These are phyloP conservation scores for Trifolium pratense DNA, from an alignment of 306 rosid genomes.

Conservation along the genomic window DNA sequence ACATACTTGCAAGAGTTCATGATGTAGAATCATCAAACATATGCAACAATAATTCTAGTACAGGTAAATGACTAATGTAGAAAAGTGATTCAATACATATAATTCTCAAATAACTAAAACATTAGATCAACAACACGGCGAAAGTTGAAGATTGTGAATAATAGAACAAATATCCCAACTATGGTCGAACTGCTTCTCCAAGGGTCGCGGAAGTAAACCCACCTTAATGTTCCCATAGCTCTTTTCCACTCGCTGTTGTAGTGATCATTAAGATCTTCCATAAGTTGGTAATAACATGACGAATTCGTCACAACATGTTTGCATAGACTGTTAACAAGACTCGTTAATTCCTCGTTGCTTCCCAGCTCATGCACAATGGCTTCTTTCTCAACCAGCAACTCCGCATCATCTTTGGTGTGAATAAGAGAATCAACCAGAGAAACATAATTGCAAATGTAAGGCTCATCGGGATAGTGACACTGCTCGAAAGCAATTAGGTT, in stretches of 20 bases:
- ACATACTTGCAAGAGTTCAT: background rate
- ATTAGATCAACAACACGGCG: constrained; percentile 20
- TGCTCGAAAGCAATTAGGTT: constrained; percentile 64
- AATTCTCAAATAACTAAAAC: constrained; percentile 16
- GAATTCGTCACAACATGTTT: constrained; percentile 43
- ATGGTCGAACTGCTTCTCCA: constrained; percentile 54
- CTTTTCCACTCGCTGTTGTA: constrained; percentile 50
- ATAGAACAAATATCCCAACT: constrained; percentile 44
- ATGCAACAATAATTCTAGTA: constrained; percentile 44
- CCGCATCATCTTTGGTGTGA: constrained; percentile 54
- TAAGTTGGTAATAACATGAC: constrained; percentile 38
- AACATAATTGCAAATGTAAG: constrained; percentile 58
- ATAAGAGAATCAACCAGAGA: constrained; percentile 51
- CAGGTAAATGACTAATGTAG: background rate
- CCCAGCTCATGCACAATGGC: constrained; percentile 51
- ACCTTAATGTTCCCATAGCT: constrained; percentile 49
- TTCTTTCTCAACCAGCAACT: constrained; percentile 51
- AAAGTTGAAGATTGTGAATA: constrained; percentile 45
- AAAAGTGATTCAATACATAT: background rate
- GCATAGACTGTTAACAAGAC: constrained; percentile 48
- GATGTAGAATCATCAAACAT: background rate
- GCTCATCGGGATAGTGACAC: constrained; percentile 50
- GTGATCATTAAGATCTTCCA: constrained; percentile 40
- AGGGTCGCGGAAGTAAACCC: constrained; percentile 60
- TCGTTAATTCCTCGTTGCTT: constrained; percentile 49